phyloP scores from a whole-genome alignment of 768 basidiomycete species.

The Chiua virens region DNA sequence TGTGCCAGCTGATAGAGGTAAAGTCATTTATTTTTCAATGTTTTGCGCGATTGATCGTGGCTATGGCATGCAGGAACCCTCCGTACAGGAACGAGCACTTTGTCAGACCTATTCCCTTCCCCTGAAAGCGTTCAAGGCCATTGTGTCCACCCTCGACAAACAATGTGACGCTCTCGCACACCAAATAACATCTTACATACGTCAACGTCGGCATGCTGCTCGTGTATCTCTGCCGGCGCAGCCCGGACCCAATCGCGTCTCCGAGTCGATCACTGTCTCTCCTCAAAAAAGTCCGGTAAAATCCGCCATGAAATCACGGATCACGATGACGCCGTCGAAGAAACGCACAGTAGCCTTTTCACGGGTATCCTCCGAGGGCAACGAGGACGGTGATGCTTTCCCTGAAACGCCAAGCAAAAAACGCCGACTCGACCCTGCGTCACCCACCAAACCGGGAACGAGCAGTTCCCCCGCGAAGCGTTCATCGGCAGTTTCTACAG shows the following conservation, averaged over 20 bases:
- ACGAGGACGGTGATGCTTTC: constrained; percentile 30
- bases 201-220: constrained; percentile 1
- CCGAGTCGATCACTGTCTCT: constrained; percentile 3
- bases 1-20: constrained; percentile 41
- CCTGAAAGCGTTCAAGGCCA: constrained; percentile 17
- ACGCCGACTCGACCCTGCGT: constrained; percentile 29
- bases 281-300: constrained; percentile 22
- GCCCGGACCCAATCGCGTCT: neutral
- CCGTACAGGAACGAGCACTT: constrained; percentile 21
- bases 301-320: constrained; percentile 15
- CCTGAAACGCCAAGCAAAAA: constrained; percentile 47
- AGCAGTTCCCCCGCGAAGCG: constrained; percentile 12
- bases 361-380: constrained; percentile 16
- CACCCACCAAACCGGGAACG: constrained; percentile 12
- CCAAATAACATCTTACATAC: constrained; percentile 18
- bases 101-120: constrained; percentile 17
- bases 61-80: constrained; percentile 15
- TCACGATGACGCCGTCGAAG: constrained; percentile 18
- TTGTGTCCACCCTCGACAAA: constrained; percentile 21
- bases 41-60: neutral
- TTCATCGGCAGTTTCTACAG: neutral
- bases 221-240: neutral
- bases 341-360: constrained; percentile 34
- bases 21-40: neutral
- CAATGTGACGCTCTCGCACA: constrained; percentile 26